A percentile compares a stretch with the other conserved stretches of the same genome.
phyloP scores from a whole-genome alignment of 164 flowering plant species.

The Pachysandra terminalis region DNA sequence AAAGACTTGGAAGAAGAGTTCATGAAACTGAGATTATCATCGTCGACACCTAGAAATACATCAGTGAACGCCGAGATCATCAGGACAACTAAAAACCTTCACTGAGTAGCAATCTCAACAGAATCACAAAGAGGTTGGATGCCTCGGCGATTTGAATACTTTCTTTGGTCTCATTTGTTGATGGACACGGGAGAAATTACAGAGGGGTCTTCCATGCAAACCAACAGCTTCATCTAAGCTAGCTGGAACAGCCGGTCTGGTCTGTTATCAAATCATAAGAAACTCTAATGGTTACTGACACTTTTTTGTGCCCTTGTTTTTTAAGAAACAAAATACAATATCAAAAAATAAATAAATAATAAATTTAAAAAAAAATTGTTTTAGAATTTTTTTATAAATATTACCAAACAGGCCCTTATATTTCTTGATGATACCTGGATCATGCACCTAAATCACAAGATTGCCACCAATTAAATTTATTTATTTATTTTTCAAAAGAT shows the following conservation, averaged over 20 bases:
- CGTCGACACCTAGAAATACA: constrained; percentile 68
- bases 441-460: neutral
- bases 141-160: constrained; percentile 21
- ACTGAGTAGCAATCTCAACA: neutral
- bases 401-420: too few species aligned
- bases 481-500: neutral
- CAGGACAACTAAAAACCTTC: constrained; percentile 12
- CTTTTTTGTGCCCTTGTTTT: too few species aligned
- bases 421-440: too few species aligned
- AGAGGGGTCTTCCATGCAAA: constrained; percentile 59
- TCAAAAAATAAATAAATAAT: too few species aligned
- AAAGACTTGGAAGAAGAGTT: neutral
- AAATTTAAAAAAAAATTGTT: too few species aligned
- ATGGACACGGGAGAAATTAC: constrained; percentile 41
- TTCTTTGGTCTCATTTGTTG: constrained; percentile 54
- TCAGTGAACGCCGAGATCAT: constrained; percentile 38
- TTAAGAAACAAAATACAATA: too few species aligned
- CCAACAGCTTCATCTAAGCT: constrained; percentile 88
- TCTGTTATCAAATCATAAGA: constrained; percentile 52
- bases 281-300: too few species aligned
- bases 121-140: constrained; percentile 9
- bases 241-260: constrained; percentile 95
- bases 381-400: too few species aligned
- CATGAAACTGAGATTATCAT: constrained; percentile 61
- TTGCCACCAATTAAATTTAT: neutral